Percentiles rank a stretch among this genome's conserved stretches.
Conservation (phyloP, 331 rosid species). For the Malus hybrid region DNA sequence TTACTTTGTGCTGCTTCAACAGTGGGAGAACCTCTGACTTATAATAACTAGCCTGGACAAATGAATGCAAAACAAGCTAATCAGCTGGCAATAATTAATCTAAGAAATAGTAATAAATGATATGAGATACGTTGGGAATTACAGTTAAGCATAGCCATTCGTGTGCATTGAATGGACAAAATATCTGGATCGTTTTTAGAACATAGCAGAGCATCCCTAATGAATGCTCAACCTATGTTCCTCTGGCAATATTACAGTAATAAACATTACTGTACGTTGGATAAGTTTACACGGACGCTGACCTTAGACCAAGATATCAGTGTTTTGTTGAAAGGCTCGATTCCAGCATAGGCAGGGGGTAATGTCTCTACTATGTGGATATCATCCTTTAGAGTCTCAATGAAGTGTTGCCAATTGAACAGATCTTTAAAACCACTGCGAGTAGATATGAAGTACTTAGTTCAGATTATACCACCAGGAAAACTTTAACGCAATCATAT, state of each 20-base stretch:
- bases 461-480: slow-evolving; percentile 1
- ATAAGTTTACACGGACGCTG: background rate
- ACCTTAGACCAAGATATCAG: slow-evolving; percentile 99
- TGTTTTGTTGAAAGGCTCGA: slow-evolving; percentile 71
- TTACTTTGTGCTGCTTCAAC: slow-evolving; percentile 73
- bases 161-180: slow-evolving; percentile 10
- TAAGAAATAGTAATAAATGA: slow-evolving; percentile 8
- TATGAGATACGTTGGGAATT: background rate
- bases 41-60: slow-evolving; percentile 66
- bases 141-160: slow-evolving; percentile 6
- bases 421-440: slow-evolving; percentile 94
- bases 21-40: slow-evolving; percentile 73
- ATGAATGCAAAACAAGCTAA: slow-evolving; percentile 9
- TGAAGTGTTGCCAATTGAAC: slow-evolving; percentile 87
- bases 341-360: slow-evolving; percentile 63
- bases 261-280: background rate
- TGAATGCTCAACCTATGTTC: background rate
- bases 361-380: slow-evolving; percentile 75
- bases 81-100: slow-evolving; percentile 2
- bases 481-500: background rate
- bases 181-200: background rate
- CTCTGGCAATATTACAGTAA: background rate
- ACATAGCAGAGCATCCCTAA: background rate
- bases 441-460: slow-evolving; percentile 17
- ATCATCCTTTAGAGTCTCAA: slow-evolving; percentile 73